These are phyloP conservation scores for Nissolia schottii DNA, from an alignment of 306 rosid species.

Conservation along the genomic window DNA sequence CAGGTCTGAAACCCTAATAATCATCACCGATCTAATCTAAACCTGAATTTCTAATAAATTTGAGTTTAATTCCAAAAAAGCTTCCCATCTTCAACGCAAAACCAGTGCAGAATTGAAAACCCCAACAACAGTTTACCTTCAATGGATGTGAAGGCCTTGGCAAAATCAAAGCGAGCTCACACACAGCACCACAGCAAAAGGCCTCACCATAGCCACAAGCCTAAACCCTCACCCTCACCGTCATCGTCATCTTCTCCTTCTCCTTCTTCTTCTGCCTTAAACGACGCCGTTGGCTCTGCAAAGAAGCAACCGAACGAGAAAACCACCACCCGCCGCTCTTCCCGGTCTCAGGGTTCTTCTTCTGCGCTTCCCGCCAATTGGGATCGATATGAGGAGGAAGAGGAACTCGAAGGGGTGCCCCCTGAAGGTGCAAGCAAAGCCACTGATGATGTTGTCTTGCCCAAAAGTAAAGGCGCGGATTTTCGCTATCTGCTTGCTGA, in stretches of 20 bases:
- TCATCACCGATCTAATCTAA: neutral
- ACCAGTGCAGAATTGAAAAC: neutral
- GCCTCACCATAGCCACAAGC: conserved; percentile 43
- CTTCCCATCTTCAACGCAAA: neutral
- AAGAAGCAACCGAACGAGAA: conserved; percentile 41
- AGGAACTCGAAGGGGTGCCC: conserved; percentile 30
- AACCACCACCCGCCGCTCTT: conserved; percentile 6
- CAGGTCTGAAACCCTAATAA: conserved; percentile 3
- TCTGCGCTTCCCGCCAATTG: conserved; percentile 63
- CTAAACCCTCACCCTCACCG: conserved; percentile 35
- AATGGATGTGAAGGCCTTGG: conserved; percentile 79
- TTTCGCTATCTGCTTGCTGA: conserved; percentile 60
- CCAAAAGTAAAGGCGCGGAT: conserved; percentile 82
- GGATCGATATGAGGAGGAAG: conserved; percentile 71
- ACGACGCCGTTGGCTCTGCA: conserved; percentile 22
- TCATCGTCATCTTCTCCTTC: neutral
- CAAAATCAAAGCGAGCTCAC: conserved; percentile 86
- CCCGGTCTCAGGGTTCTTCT: conserved; percentile 20
- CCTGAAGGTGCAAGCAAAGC: conserved; percentile 18
- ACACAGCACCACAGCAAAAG: conserved; percentile 65
- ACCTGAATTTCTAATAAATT: neutral
- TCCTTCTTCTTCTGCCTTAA: conserved; percentile 9
- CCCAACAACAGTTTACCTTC: neutral
- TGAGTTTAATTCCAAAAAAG: neutral
- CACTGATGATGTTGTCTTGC: conserved; percentile 50